These are phyloP conservation scores for Mycena latifolia DNA, from an alignment of 768 basidiomycete species.

Conservation along the genomic window DNA sequence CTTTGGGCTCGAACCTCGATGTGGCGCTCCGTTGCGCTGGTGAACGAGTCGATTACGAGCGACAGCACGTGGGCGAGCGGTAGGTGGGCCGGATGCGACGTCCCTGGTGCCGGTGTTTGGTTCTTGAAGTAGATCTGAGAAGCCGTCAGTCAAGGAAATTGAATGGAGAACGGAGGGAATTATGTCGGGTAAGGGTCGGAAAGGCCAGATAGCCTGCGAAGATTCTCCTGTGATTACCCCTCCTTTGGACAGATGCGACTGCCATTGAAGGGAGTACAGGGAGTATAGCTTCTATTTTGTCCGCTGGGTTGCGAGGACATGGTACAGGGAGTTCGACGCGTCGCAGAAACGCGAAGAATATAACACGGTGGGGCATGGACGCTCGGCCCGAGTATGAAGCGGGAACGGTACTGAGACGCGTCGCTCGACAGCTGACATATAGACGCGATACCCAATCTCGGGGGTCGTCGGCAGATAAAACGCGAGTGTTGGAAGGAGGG, in stretches of 20 bases:
- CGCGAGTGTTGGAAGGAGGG: not conserved
- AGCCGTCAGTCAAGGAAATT: conserved; percentile 39
- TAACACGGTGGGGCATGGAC: not conserved
- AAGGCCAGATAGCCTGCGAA: not conserved
- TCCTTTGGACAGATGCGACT: not conserved
- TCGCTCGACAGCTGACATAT: conserved; percentile 31
- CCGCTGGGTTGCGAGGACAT: conserved; percentile 12
- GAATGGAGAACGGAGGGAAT: conserved; percentile 31
- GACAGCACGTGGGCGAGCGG: conserved; percentile 84
- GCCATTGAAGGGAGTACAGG: conserved; percentile 24
- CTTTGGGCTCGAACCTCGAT: conserved; percentile 78
- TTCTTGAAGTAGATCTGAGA: conserved; percentile 97
- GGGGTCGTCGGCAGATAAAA: conserved; percentile 13
- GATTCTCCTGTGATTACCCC: not conserved
- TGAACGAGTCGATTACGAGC: conserved; percentile 96
- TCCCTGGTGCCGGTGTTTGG: conserved; percentile 80
- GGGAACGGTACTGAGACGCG: conserved; percentile 34
- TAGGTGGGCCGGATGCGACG: conserved; percentile 83
- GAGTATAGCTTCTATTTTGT: conserved; percentile 22
- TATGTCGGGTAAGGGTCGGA: conserved; percentile 34
- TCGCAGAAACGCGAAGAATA: conserved; percentile 51
- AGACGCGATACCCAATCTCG: not conserved
- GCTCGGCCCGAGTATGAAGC: conserved; percentile 22
- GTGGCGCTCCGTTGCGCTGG: conserved; percentile 96
- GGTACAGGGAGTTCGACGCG: conserved; percentile 52